Base-by-base conservation (phyloP, 2,329 filamentous ascomycete genomes). In the Ophiocordyceps camponoti-saundersi region DNA sequence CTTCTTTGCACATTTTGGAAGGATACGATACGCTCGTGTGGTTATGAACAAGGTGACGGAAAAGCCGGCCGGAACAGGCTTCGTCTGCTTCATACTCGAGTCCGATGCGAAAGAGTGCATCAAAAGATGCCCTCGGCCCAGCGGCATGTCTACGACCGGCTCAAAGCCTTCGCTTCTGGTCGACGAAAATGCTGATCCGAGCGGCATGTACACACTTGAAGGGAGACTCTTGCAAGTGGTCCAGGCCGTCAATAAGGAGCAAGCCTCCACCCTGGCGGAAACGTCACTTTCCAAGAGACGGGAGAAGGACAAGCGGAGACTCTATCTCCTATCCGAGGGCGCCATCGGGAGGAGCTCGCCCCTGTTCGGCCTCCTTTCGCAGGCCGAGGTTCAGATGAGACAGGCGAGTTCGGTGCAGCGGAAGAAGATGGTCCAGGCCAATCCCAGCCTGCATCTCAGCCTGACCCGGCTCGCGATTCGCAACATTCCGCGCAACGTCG, bases 401-500 rank as follows among this genome's bases (percentile, higher is more conserved):
- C 87, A 95, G 59, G 79, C 87, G 47, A 95, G 87, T 56, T 77
- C 78, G 26, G 84, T 81, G 55, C 90, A 96, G 65, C 82, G 92
- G 45, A 89, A 92, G 67, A 85, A 82, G 55, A 75, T 95, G 49
- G 87, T 98, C 55, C 84, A 95, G 67, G 79, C 75, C 62, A 98
- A 98, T 61, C 90, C 92, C 0, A 83, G 80, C 44, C 71, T 98
- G 32, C 86, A 95, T 62, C 66, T 98, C 46, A 92, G 84, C 61
- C 71, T 98, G 46, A 95, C 88, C 8, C 84, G 92, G 56, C 77
- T 98, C 30, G 90, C 90, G 1, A 70, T 98, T 48, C 85, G 92
- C 55, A 98, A 98, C 60, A 74, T 98, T 6, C 92, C 92, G 3
- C 80, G 85, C 51, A 80, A 82, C 58, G 72, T 95, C 52, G 81